These are phyloP conservation scores for Scenedesmus sp. DNA, from an alignment of 163 green algal species.

Conservation along the genomic window DNA sequence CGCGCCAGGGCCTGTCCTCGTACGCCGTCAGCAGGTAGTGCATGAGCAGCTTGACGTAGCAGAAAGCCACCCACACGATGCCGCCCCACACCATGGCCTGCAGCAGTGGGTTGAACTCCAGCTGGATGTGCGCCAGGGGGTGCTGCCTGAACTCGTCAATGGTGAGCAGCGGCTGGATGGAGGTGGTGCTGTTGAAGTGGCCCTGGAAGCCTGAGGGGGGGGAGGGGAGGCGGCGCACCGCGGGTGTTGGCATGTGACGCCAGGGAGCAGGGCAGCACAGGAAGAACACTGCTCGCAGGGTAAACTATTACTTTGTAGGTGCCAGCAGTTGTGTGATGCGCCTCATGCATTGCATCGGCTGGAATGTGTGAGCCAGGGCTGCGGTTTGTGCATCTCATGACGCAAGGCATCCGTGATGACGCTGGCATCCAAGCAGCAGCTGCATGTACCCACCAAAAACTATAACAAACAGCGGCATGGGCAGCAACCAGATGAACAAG, in stretches of 20 bases:
- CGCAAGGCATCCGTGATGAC: neutral
- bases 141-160: constrained; percentile 34
- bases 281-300: no score
- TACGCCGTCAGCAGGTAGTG: constrained; percentile 51
- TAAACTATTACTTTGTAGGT: no score
- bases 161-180: constrained; percentile 50
- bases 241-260: neutral
- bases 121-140: constrained; percentile 17
- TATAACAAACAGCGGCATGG: constrained; percentile 43
- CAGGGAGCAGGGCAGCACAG: no score
- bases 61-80: constrained; percentile 55
- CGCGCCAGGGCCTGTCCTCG: constrained; percentile 24
- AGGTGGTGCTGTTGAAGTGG: constrained; percentile 53
- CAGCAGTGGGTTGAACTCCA: constrained; percentile 22
- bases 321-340: no score
- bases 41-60: constrained; percentile 55
- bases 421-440: neutral
- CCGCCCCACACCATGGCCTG: neutral
- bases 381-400: neutral
- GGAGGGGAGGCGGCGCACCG: neutral
- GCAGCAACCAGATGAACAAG: constrained; percentile 61
- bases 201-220: constrained; percentile 36
- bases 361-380: no score
- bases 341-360: no score
- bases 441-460: constrained; percentile 27